Evolutionary conservation across 2,329 filamentous ascomycete genomes (phyloP).

Genomic region (Fusarium duplospermum): DNA sequence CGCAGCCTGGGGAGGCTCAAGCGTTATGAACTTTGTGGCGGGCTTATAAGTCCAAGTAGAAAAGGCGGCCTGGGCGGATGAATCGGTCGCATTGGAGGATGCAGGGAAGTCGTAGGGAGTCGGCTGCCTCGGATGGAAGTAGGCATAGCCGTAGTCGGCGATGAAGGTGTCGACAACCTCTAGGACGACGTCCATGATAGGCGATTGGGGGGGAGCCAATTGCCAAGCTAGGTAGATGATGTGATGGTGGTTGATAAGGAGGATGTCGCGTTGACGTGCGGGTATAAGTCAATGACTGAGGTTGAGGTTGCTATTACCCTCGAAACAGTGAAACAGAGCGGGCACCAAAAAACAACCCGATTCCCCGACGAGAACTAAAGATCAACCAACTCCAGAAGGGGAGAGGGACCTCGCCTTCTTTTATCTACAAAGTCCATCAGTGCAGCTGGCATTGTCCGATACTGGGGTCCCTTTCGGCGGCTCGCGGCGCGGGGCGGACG

Average conservation of each 20-base stretch:
- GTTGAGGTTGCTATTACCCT: not conserved
- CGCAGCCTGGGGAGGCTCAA: conserved; percentile 79
- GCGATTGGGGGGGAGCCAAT: not conserved
- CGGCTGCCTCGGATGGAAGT: conserved; percentile 70
- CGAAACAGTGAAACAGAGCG: not conserved
- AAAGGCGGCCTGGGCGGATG: conserved; percentile 65
- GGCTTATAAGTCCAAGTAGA: conserved; percentile 78
- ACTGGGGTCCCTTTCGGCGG: conserved; percentile 28
- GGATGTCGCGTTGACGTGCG: not conserved
- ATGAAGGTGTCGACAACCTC: conserved; percentile 85
- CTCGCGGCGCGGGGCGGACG: conserved; percentile 34
- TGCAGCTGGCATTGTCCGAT: conserved; percentile 31
- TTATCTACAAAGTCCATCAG: conserved; percentile 27
- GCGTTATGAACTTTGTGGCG: conserved; percentile 74
- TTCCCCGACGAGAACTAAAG: not conserved
- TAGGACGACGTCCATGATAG: conserved; percentile 89
- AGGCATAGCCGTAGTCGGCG: conserved; percentile 83
- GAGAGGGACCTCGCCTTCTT: conserved; percentile 11
- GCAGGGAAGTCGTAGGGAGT: conserved; percentile 64
- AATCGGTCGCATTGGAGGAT: conserved; percentile 60
- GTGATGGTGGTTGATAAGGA: not conserved
- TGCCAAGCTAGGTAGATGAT: not conserved
- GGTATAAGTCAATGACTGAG: conserved; percentile 19
- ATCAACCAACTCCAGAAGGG: not conserved
- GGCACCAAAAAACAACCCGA: not conserved